Conservation (phyloP, 352 stramenopile genomes). For the Phytopythium chamaehyphon region DNA sequence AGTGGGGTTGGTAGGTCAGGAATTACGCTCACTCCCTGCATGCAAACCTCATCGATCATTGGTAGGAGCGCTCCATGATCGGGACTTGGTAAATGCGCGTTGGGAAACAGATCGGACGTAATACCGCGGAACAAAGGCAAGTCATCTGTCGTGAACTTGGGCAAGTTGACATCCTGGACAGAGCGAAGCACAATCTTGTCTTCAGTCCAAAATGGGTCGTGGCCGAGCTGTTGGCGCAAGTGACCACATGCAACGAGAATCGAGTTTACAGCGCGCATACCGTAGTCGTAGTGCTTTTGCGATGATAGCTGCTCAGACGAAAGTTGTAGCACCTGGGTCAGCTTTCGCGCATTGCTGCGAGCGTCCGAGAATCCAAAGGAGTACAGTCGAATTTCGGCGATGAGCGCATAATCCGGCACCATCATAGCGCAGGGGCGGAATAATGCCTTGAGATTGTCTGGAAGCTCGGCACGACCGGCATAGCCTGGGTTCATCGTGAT, state of each 20-base stretch:
- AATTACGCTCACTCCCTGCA: conserved; percentile 51
- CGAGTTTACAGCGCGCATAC: conserved; percentile 94
- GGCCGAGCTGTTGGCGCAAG: conserved; percentile 84
- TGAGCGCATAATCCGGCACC: conserved; percentile 94
- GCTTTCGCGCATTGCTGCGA: conserved; percentile 88
- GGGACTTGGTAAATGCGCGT: conserved; percentile 80
- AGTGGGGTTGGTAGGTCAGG: conserved; percentile 56
- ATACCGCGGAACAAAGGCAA: conserved; percentile 92
- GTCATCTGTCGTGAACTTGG: conserved; percentile 93
- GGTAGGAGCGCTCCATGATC: conserved; percentile 81
- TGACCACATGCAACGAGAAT: conserved; percentile 92
- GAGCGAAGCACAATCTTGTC: conserved; percentile 91
- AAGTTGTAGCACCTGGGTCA: conserved; percentile 92
- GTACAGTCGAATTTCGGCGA: conserved; percentile 93
- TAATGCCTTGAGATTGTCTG: conserved; percentile 93
- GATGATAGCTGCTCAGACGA: conserved; percentile 92
- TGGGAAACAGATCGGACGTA: conserved; percentile 92
- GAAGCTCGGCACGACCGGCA: conserved; percentile 91
- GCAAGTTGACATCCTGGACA: conserved; percentile 93
- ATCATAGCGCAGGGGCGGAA: conserved; percentile 95
- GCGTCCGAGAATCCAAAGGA: conserved; percentile 91
- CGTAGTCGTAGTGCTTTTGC: conserved; percentile 96
- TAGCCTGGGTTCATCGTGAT: conserved; percentile 97
- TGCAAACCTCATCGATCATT: conserved; percentile 82
- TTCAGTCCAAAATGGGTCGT: conserved; percentile 88